Base-by-base conservation (phyloP, 83 land plant species). In the Diphasiastrum complanatum region DNA sequence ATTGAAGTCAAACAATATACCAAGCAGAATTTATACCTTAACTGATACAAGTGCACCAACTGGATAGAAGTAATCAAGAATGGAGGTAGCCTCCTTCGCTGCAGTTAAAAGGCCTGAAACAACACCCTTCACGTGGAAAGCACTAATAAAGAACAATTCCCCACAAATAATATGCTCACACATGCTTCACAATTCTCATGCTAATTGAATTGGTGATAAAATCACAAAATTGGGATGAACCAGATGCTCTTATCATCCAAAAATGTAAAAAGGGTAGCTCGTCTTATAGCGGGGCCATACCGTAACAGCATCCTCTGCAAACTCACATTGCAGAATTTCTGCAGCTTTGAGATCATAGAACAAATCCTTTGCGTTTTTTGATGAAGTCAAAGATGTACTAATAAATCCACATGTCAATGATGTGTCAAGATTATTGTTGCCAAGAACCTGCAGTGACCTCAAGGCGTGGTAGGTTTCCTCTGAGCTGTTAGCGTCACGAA, bases 381-480 rank as follows among this genome's bases (percentile, higher is more conserved):
- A n/a, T n/a, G n/a, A n/a, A n/a, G n/a, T n/a, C n/a, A n/a, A n/a
- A n/a, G n/a, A n/a, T n/a, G n/a, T n/a, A n/a, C n/a, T n/a, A n/a
- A n/a, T n/a, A n/a, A n/a, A n/a, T n/a, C 3, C 50, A 47, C 50
- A 47, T 4, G 14, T 47, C 50, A 19, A 19, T 5, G 18, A 5
- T 47, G 50, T 3, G 5, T 47, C 10, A 4, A 47, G 3, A 47
- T 47, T 25, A 19, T 20, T 19, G 10, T 25, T 4, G 5, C 23
- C 14, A 47, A 47, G 50, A 47, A 47, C 14, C 23, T 47, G 10
- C 50, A 47, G 14, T 14, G 14, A 4, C 50, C 14, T 47, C 50
- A 47, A 20, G 3, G 50, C 50, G 3, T 47, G 50, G 50, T 47
- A 47, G 50, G 50, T 47, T 47, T 47, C 50, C 23, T 47, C 10